Conservation (phyloP, 176 grass and related monocot species). For the Musa beccarii region DNA sequence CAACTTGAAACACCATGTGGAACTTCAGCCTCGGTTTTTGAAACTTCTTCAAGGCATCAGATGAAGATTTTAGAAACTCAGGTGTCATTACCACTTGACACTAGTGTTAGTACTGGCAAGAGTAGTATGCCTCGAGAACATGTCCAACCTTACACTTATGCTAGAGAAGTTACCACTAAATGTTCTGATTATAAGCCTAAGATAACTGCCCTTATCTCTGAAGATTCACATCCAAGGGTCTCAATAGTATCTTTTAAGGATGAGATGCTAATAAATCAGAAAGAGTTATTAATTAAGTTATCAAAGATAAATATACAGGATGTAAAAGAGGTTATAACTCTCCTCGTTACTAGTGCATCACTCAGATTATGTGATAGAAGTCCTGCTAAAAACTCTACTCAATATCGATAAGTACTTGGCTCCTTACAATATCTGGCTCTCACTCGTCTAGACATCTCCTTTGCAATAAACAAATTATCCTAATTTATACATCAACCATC, state of each 20-base stretch:
- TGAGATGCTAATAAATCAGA: background rate
- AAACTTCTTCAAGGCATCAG: background rate
- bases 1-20: conserved; percentile 5
- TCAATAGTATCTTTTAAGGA: background rate
- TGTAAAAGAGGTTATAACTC: no score
- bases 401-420: no score
- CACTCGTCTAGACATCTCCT: no score
- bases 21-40: background rate
- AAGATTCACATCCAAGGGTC: background rate
- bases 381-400: no score
- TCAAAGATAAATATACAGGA: background rate
- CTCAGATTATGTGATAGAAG: no score
- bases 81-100: background rate
- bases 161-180: background rate
- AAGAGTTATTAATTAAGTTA: background rate
- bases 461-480: no score
- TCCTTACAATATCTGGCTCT: no score
- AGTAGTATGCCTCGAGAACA: background rate
- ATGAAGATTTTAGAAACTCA: background rate
- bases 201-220: background rate
- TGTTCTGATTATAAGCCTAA: background rate
- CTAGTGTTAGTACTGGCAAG: background rate
- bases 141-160: background rate
- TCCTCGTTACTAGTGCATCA: no score
- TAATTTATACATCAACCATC: no score